phyloP scores from a whole-genome alignment of 306 rosid species.

The Sophora flavescens region DNA sequence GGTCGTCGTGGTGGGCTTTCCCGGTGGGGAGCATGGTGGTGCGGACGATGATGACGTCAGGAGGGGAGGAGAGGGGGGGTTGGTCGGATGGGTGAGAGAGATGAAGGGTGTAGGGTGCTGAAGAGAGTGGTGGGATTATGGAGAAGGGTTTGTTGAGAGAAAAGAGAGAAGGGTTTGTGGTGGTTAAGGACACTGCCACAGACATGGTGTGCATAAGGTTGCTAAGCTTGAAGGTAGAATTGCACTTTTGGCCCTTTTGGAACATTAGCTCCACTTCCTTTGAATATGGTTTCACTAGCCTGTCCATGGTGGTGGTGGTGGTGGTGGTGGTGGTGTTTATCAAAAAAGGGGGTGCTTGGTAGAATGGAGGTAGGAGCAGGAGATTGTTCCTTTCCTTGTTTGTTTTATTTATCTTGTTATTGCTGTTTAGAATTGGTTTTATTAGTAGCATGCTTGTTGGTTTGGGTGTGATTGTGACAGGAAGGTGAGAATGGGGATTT shows the following conservation, averaged over 20 bases:
- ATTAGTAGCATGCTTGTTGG: conserved; percentile 40
- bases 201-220: conserved; percentile 98
- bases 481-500: conserved; percentile 36
- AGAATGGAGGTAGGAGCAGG: conserved; percentile 21
- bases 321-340: too few species aligned
- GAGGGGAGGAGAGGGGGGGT: conserved; percentile 63
- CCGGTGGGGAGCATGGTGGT: conserved; percentile 87
- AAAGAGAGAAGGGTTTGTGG: conserved; percentile 67
- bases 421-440: background rate
- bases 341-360: background rate
- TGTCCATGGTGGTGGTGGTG: conserved; percentile 67
- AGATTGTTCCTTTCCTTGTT: background rate
- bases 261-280: conserved; percentile 70
- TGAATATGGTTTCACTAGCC: conserved; percentile 82
- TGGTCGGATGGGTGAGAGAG: conserved; percentile 51
- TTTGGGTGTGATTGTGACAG: conserved; percentile 48
- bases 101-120: conserved; percentile 61
- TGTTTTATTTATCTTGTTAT: background rate
- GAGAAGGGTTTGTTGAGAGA: conserved; percentile 63
- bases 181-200: conserved; percentile 84
- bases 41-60: conserved; percentile 65
- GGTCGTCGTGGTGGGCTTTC: conserved; percentile 67
- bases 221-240: conserved; percentile 65
- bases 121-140: conserved; percentile 77
- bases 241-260: conserved; percentile 66